Base-by-base conservation (phyloP, 2,329 filamentous ascomycete genomes). In the Sclerotinia glacialis region DNA sequence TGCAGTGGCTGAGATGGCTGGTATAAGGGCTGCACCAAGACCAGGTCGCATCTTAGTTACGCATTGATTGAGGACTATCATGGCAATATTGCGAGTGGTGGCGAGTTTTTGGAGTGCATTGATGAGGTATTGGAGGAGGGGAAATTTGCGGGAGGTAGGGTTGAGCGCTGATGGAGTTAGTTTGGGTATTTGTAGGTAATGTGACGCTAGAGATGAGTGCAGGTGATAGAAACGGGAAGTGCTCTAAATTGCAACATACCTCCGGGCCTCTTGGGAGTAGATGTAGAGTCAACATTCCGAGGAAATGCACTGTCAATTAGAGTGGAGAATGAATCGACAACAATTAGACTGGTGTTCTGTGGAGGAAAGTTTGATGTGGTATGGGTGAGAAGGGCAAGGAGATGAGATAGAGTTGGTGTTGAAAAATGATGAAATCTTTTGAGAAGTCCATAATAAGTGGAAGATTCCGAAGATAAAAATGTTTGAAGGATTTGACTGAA, bases 261-360 rank as follows among this genome's bases (percentile, higher is more conserved):
- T 34, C 71, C 68, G 21, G 69, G 68, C 47, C 72, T 76, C 46
- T 69, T 71, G 1, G 70, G 64, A 1, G 67, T 71, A 28, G 63
- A 28, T 26, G 58, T 64, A 11, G 68, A n/a, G n/a, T 83, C 81
- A 31, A 79, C 76, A 46, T 80, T 79, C 69, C 87, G 88, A 23
- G 91, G 91, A 68, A 96, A 92, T 42, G 92, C 88, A 64, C 88
- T 85, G 71, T 91, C 90, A 67, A 97, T 82, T 34, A 95, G 81
- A 9, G 87, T 86, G 8, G 93, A 93, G 26, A 96, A 79, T 3
- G 89, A 89, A 76, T 96, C 92, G 70, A 97, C 80, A 16, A 97
- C 81, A 47, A 97, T 78, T 1, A 97, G 80, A 31, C 84, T 83
- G 14, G 90, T 89, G 40, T 82, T 80, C 31, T 77, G 67, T 1